These are phyloP conservation scores for Corrigiola litoralis DNA, from an alignment of 179 eudicot genomes.

Conservation along the genomic window DNA sequence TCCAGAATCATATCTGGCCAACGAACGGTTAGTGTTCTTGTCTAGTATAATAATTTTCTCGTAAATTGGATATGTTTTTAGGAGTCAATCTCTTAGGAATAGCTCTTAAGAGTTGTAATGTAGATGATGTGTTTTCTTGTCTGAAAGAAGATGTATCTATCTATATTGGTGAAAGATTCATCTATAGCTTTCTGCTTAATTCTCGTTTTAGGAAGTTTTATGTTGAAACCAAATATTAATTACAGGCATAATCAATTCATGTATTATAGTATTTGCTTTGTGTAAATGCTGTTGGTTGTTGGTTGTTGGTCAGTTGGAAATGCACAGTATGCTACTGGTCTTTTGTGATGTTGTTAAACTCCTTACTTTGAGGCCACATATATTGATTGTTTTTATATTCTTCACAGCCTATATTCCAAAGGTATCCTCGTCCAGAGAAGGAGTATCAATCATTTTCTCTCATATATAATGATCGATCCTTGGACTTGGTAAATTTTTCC, in stretches of 20 bases:
- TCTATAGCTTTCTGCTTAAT: too few species aligned
- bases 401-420: constrained; percentile 86
- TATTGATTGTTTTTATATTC: constrained; percentile 12
- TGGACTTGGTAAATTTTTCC: constrained; percentile 71
- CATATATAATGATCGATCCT: constrained; percentile 82
- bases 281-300: neutral
- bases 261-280: neutral
- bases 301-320: neutral
- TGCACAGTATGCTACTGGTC: neutral
- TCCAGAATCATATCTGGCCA: constrained; percentile 97
- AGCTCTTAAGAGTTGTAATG: too few species aligned
- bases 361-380: neutral
- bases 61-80: too few species aligned
- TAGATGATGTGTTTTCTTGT: too few species aligned
- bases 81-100: too few species aligned
- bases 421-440: constrained; percentile 97
- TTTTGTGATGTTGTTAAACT: neutral
- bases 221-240: neutral
- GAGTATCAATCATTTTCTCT: constrained; percentile 98
- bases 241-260: neutral
- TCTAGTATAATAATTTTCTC: neutral
- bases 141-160: too few species aligned
- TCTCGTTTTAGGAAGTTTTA: too few species aligned
- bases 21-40: constrained; percentile 74
- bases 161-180: too few species aligned